A percentile compares a stretch with the other conserved stretches of the same genome.
Evolutionary conservation across 192 early-diverging fungal genomes (phyloP).

Genomic region (Neocallimastix lanati): DNA sequence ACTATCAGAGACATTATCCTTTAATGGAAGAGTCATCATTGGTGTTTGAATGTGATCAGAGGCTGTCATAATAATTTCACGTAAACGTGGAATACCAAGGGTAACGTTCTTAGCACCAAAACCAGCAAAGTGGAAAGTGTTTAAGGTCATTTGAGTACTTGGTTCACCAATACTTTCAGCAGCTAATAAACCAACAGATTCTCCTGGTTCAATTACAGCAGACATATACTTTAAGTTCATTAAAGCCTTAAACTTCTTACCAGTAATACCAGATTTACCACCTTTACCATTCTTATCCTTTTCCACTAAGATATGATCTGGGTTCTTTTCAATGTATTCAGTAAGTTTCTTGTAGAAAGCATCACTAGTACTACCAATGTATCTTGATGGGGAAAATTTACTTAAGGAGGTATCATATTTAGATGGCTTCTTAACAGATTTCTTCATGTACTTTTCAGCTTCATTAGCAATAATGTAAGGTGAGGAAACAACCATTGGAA

Average conservation of each 20-base stretch:
- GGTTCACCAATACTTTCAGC: constrained; percentile 97
- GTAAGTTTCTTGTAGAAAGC: constrained; percentile 4
- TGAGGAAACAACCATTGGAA: constrained; percentile 31
- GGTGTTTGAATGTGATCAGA: constrained; percentile 78
- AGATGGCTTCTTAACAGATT: constrained; percentile 48
- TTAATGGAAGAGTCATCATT: constrained; percentile 74
- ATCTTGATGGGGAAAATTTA: constrained; percentile 56
- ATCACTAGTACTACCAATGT: constrained; percentile 81
- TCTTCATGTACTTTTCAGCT: constrained; percentile 60
- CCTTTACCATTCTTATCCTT: constrained; percentile 29
- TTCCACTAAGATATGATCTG: constrained; percentile 42
- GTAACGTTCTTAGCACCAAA: constrained; percentile 98
- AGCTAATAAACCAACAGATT: constrained; percentile 90
- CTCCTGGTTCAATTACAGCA: constrained; percentile 88
- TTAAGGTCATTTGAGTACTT: constrained; percentile 99
- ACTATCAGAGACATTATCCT: constrained; percentile 37
- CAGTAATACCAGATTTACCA: constrained; percentile 30
- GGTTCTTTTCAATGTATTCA: constrained; percentile 52
- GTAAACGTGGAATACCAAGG: constrained; percentile 95
- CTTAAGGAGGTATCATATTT: constrained; percentile 45
- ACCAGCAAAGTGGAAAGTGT: constrained; percentile 98
- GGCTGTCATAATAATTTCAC: constrained; percentile 99
- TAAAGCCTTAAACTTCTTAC: constrained; percentile 66
- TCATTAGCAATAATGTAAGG: constrained; percentile 43
- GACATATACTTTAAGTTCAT: constrained; percentile 93